Conservation (phyloP, 1,284 basidiomycete species). For the Pisolithus thermaeus region DNA sequence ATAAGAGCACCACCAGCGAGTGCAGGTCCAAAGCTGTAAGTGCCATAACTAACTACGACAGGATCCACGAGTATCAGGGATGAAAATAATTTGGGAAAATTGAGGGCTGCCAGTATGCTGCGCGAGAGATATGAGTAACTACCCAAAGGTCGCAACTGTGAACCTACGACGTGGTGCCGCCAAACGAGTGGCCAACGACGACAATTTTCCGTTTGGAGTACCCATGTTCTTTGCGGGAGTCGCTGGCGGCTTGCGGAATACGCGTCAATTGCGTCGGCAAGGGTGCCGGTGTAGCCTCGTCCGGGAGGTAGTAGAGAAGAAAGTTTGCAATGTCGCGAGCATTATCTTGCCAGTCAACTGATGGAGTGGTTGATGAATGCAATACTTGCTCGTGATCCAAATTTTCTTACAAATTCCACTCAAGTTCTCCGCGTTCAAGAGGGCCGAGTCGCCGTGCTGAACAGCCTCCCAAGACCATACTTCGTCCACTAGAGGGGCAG, state of each 20-base stretch:
- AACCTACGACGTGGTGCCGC: conserved; percentile 65
- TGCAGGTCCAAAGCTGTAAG: conserved; percentile 8
- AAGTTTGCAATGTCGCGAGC: conserved; percentile 72
- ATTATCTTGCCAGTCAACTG: conserved; percentile 68
- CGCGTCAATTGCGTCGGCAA: conserved; percentile 50
- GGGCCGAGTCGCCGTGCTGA: conserved; percentile 70
- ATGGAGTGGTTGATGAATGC: background rate
- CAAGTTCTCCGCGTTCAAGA: conserved; percentile 55
- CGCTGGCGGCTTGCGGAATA: conserved; percentile 37
- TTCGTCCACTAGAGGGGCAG: conserved; percentile 49
- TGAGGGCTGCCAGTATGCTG: conserved; percentile 56
- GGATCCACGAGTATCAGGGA: conserved; percentile 80
- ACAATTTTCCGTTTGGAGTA: conserved; percentile 48
- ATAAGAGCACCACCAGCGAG: conserved; percentile 47
- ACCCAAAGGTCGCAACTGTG: background rate
- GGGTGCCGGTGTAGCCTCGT: conserved; percentile 20
- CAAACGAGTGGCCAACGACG: conserved; percentile 78
- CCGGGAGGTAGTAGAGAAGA: conserved; percentile 53
- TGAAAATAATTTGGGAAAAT: conserved; percentile 64
- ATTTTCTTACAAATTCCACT: conserved; percentile 46
- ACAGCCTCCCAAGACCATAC: conserved; percentile 76
- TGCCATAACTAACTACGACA: conserved; percentile 42
- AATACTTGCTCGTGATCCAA: background rate
- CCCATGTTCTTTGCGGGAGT: conserved; percentile 38
- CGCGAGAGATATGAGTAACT: background rate